Evolutionary conservation across 1,139 yeast genomes (phyloP).

Genomic region (Hyphopichia burtonii): DNA sequence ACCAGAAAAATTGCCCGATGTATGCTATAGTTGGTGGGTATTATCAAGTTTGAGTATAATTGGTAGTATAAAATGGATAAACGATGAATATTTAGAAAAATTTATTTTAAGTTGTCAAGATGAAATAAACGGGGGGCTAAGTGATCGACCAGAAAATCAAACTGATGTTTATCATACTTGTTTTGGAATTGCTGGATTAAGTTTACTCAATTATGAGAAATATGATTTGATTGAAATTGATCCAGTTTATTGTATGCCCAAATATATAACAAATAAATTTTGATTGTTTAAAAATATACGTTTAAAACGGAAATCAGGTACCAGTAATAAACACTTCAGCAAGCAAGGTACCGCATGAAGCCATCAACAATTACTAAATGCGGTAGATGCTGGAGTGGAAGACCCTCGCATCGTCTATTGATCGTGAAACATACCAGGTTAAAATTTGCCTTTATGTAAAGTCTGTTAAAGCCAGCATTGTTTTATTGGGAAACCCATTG

Average conservation of each 20-base stretch:
- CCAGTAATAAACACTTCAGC: too few species aligned
- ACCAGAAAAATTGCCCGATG: constrained; percentile 95
- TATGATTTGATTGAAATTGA: constrained; percentile 57
- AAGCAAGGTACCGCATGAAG: too few species aligned
- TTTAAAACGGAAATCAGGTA: neutral
- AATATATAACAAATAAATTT: constrained; percentile 43
- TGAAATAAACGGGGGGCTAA: constrained; percentile 75
- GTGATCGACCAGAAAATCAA: constrained; percentile 88
- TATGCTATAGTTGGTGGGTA: constrained; percentile 98
- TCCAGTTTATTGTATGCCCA: constrained; percentile 87
- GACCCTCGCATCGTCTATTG: neutral
- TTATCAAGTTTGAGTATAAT: constrained; percentile 74
- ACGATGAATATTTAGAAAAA: constrained; percentile 52
- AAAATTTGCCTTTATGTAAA: too few species aligned
- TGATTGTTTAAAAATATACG: constrained; percentile 42
- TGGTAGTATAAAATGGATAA: constrained; percentile 70
- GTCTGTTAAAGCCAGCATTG: too few species aligned
- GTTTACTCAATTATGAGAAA: constrained; percentile 61
- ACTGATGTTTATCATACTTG: constrained; percentile 92
- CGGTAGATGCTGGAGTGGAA: too few species aligned
- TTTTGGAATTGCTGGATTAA: constrained; percentile 85
- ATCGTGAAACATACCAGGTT: neutral
- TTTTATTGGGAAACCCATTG: too few species aligned
- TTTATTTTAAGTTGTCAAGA: constrained; percentile 85
- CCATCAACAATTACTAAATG: too few species aligned